A percentile compares a stretch with the other conserved stretches of the same genome.
phyloP scores from a whole-genome alignment of 441 rosid genomes.

The Jatropha podagrica region DNA sequence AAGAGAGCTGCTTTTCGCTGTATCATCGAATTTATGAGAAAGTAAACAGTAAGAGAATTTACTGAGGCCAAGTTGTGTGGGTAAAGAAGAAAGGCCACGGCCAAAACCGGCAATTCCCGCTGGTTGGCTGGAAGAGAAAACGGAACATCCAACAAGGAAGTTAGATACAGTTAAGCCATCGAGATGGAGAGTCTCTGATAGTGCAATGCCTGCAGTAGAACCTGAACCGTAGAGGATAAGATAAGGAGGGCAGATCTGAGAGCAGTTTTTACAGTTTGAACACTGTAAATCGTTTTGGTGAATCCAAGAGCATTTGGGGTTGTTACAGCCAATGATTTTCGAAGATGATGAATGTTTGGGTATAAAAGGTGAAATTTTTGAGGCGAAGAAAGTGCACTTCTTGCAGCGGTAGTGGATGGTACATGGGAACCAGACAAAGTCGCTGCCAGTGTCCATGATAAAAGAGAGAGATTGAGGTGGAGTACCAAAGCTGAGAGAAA shows the following conservation, averaged over 20 bases:
- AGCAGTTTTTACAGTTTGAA: slow-evolving; percentile 27
- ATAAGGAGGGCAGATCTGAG: slow-evolving; percentile 46
- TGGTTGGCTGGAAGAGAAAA: slow-evolving; percentile 46
- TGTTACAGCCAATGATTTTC: slow-evolving; percentile 37
- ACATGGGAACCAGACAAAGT: slow-evolving; percentile 60
- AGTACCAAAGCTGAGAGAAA: slow-evolving; percentile 44
- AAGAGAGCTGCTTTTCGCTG: slow-evolving; percentile 32
- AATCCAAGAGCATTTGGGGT: slow-evolving; percentile 48
- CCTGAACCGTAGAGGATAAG: slow-evolving; percentile 51
- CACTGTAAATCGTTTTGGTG: slow-evolving; percentile 28
- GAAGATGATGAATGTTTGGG: slow-evolving; percentile 40
- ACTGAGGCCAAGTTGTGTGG: slow-evolving; percentile 43
- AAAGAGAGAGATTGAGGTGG: slow-evolving; percentile 51
- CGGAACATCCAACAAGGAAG: slow-evolving; percentile 58
- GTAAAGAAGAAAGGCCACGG: slow-evolving; percentile 45
- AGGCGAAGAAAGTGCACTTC: slow-evolving; percentile 29
- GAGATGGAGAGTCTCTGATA: slow-evolving; percentile 36
- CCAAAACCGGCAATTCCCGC: slow-evolving; percentile 60
- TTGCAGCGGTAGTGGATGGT: slow-evolving; percentile 46
- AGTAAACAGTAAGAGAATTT: slow-evolving; percentile 52
- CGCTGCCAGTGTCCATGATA: slow-evolving; percentile 60
- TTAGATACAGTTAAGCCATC: slow-evolving; percentile 22
- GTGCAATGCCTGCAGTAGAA: slow-evolving; percentile 43
- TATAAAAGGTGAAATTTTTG: slow-evolving; percentile 28
- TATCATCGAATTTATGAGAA: slow-evolving; percentile 46